phyloP scores from a whole-genome alignment of 768 basidiomycete genomes.

The Russula virescens region DNA sequence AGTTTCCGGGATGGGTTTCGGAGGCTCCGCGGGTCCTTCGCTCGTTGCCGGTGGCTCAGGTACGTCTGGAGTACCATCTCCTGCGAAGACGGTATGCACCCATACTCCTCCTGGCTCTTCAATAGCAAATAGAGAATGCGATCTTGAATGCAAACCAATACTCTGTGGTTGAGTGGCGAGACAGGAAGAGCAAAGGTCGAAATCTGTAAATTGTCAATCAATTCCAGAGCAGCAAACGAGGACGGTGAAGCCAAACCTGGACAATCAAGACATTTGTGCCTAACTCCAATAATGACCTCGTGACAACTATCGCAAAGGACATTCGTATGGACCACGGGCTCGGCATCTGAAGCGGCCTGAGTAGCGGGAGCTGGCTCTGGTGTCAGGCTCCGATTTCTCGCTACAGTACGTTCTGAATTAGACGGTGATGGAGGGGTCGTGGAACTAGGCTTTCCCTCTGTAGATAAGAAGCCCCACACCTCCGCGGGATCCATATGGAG shows the following conservation, averaged over 20 bases:
- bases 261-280: constrained; percentile 81
- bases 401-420: background rate
- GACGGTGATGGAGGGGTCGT: background rate
- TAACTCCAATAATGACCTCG: constrained; percentile 50
- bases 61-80: constrained; percentile 31
- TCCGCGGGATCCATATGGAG: constrained; percentile 31
- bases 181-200: constrained; percentile 64
- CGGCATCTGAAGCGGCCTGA: background rate
- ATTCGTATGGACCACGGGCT: constrained; percentile 41
- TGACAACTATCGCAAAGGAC: constrained; percentile 66
- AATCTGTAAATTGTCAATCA: constrained; percentile 40
- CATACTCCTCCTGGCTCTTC: constrained; percentile 57
- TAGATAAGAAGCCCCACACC: constrained; percentile 6
- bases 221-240: background rate
- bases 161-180: constrained; percentile 35
- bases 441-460: background rate
- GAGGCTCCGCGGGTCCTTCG: background rate
- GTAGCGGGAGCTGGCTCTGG: background rate
- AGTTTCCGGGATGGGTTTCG: background rate
- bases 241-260: constrained; percentile 39
- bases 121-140: constrained; percentile 67
- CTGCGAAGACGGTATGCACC: constrained; percentile 54
- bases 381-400: background rate
- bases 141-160: constrained; percentile 13
- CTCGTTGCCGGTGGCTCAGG: background rate